phyloP scores from a whole-genome alignment of 2,329 filamentous ascomycete genomes.

The Paraphaeosphaeria minitans region DNA sequence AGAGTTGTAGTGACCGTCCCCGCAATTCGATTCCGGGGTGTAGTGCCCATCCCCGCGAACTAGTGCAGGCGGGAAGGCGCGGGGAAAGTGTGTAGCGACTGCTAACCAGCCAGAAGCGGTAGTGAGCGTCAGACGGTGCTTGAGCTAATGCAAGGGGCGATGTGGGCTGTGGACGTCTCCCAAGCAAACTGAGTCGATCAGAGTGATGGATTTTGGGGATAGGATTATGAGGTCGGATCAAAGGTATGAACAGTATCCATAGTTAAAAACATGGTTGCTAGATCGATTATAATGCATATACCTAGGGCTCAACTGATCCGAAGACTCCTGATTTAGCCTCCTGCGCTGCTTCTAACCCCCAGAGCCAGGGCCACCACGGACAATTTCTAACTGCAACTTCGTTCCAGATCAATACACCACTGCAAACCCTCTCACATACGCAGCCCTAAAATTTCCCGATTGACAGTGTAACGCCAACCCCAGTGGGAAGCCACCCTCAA shows the following conservation, averaged over 20 bases:
- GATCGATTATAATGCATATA: too few relatives aligned
- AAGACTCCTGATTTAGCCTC: background rate
- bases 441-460: background rate
- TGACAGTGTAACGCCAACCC: conserved; percentile 1
- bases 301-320: too few relatives aligned
- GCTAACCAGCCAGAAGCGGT: background rate
- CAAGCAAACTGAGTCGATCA: background rate
- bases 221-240: background rate
- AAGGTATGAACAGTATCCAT: too few relatives aligned
- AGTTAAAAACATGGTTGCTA: too few relatives aligned
- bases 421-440: conserved; percentile 20
- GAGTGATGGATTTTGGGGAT: background rate
- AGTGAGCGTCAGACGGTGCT: background rate
- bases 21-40: conserved; percentile 16
- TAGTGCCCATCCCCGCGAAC: conserved; percentile 19
- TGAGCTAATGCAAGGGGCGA: background rate
- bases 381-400: conserved; percentile 46
- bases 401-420: conserved; percentile 44
- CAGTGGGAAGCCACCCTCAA: conserved; percentile 50
- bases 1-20: background rate
- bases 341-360: background rate
- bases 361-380: conserved; percentile 11
- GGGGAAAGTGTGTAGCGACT: conserved; percentile 2
- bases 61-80: conserved; percentile 16
- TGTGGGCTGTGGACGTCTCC: background rate